These are phyloP conservation scores for Tetracladium marchalianum DNA, from an alignment of 495 filamentous ascomycete genomes.

Conservation along the genomic window DNA sequence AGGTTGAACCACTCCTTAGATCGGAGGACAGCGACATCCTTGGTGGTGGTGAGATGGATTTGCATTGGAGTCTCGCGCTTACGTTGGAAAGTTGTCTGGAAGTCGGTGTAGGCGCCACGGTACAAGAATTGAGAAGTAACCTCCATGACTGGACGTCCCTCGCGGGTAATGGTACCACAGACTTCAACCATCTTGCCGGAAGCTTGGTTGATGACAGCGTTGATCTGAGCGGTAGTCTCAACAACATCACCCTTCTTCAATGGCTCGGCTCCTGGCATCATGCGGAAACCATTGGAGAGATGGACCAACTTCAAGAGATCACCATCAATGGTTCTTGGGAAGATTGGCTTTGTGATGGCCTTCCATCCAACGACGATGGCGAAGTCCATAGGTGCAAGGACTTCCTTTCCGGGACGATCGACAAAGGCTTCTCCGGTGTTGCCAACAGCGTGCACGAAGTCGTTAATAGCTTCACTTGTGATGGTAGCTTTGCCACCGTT, in stretches of 20 bases:
- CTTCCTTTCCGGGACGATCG: constrained; percentile 87
- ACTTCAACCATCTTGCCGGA: constrained; percentile 99
- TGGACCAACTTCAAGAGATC: constrained; percentile 93
- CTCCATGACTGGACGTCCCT: constrained; percentile 89
- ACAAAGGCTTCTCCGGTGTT: constrained; percentile 99
- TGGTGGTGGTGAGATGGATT: constrained; percentile 71
- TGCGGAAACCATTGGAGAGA: constrained; percentile 92
- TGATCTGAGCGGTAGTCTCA: constrained; percentile 89
- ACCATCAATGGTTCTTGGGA: constrained; percentile 88
- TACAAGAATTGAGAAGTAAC: constrained; percentile 98
- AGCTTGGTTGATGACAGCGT: constrained; percentile 95
- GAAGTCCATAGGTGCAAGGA: constrained; percentile 97
- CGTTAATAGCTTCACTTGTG: constrained; percentile 84
- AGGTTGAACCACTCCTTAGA: constrained; percentile 97
- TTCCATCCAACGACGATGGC: constrained; percentile 99
- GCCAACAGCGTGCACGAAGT: constrained; percentile 96
- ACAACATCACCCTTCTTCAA: constrained; percentile 90
- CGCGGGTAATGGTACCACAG: constrained; percentile 84
- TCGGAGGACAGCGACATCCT: constrained; percentile 85
- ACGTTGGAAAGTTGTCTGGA: constrained; percentile 95
- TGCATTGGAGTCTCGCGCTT: constrained; percentile 95
- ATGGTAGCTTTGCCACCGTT: constrained; percentile 79
- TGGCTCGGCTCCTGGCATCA: constrained; percentile 92
- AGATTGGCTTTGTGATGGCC: constrained; percentile 96
- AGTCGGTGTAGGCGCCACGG: constrained; percentile 84